Evolutionary conservation across 805 yeast species (phyloP).

Genomic region (Candida namnaoensis): DNA sequence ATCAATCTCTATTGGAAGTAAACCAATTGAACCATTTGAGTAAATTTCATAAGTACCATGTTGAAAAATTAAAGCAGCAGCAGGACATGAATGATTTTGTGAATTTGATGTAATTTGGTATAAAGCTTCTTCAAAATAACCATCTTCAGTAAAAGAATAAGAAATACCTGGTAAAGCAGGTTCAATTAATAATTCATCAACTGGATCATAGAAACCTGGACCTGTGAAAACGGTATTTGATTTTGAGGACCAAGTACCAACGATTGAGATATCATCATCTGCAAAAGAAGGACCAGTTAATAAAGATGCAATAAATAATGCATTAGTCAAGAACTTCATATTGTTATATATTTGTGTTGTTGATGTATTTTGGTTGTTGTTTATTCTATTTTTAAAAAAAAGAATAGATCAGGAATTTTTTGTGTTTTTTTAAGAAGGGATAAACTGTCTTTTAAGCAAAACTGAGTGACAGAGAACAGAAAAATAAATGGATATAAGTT

Average conservation of each 20-base stretch:
- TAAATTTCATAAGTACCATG: constrained; percentile 73
- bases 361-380: too few relatives aligned
- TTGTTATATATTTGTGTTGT: too few relatives aligned
- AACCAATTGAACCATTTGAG: constrained; percentile 55
- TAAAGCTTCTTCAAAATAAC: constrained; percentile 82
- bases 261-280: constrained; percentile 23
- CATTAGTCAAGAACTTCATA: too few relatives aligned
- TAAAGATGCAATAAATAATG: too few relatives aligned
- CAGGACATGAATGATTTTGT: constrained; percentile 69
- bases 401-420: too few relatives aligned
- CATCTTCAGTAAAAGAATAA: constrained; percentile 89
- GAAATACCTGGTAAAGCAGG: constrained; percentile 95
- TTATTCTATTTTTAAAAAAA: too few relatives aligned
- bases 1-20: constrained; percentile 76
- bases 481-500: too few relatives aligned
- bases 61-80: constrained; percentile 77
- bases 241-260: constrained; percentile 94
- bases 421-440: too few relatives aligned
- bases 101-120: constrained; percentile 74
- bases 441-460: too few relatives aligned
- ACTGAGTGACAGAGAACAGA: too few relatives aligned
- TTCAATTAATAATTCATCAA: constrained; percentile 87
- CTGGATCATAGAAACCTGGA: constrained; percentile 92
- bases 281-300: too few relatives aligned
- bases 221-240: constrained; percentile 95